Evolutionary conservation across 805 yeast species (phyloP).

Genomic region (Kurtzmaniella fragi): DNA sequence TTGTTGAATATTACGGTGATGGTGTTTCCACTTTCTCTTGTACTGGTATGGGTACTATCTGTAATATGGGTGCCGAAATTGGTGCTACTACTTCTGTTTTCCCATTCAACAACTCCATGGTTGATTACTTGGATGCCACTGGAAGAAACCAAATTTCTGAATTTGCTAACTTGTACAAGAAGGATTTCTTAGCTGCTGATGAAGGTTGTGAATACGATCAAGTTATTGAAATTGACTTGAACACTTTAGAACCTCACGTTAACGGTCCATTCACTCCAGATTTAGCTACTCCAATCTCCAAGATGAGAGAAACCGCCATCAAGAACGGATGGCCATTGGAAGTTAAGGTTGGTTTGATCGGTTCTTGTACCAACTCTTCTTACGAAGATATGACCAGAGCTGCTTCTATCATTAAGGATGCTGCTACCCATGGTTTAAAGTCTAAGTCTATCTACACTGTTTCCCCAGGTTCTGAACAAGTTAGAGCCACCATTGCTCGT

Average conservation of each 20-base stretch:
- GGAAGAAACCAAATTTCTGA: constrained; percentile 81
- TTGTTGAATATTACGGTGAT: constrained; percentile 93
- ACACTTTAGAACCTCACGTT: constrained; percentile 88
- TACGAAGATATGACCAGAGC: constrained; percentile 98
- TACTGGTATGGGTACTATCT: constrained; percentile 99
- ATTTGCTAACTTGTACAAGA: constrained; percentile 63
- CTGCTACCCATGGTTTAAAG: constrained; percentile 85
- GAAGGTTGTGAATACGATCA: constrained; percentile 92
- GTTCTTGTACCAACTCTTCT: constrained; percentile 98
- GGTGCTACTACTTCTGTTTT: constrained; percentile 97
- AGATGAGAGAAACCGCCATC: constrained; percentile 77
- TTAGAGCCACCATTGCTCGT: constrained; percentile 95
- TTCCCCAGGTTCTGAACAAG: constrained; percentile 98
- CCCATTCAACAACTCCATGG: constrained; percentile 93
- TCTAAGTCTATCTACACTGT: constrained; percentile 90
- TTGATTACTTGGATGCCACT: constrained; percentile 80
- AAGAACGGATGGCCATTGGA: constrained; percentile 89
- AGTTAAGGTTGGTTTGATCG: constrained; percentile 92
- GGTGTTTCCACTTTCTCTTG: constrained; percentile 91
- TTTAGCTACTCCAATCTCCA: constrained; percentile 90
- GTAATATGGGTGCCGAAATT: constrained; percentile 99
- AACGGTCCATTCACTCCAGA: constrained; percentile 99
- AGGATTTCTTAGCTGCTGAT: constrained; percentile 75
- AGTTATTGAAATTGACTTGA: constrained; percentile 83
- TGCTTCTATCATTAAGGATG: constrained; percentile 87